Percentiles rank a stretch among this genome's conserved stretches.
These are phyloP conservation scores for Vitellaria paradoxa DNA, from an alignment of 179 eudicot species.

Conservation along the genomic window DNA sequence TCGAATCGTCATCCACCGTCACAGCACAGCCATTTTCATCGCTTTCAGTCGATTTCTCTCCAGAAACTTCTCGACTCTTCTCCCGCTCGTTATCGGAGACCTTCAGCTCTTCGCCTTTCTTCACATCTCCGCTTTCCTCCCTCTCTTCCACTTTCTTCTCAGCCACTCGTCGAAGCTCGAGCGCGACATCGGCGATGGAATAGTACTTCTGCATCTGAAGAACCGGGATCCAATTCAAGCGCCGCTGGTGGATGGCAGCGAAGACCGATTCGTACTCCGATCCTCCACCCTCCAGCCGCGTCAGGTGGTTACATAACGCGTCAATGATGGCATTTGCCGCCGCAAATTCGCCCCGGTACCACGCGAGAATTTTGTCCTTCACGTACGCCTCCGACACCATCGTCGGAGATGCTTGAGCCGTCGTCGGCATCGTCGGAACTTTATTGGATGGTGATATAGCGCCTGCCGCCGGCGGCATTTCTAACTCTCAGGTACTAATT, in stretches of 20 bases:
- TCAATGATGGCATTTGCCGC: conserved; percentile 99
- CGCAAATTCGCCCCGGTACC: conserved; percentile 93
- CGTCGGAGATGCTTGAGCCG: conserved; percentile 17
- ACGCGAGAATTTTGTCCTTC: conserved; percentile 67
- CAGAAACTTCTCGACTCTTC: conserved; percentile 20
- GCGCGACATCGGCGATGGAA: conserved; percentile 64
- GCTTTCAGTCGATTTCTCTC: conserved; percentile 1
- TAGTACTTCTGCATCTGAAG: conserved; percentile 88
- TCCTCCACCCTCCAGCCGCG: conserved; percentile 32
- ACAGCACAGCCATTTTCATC: conserved; percentile 30
- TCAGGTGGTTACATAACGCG: conserved; percentile 68
- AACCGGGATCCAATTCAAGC: conserved; percentile 91
- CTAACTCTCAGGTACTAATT: background rate
- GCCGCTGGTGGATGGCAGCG: conserved; percentile 64
- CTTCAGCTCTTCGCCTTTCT: conserved; percentile 13
- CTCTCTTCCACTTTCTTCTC: conserved; percentile 25
- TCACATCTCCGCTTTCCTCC: conserved; percentile 1
- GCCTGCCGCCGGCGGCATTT: conserved; percentile 56
- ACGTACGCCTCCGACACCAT: conserved; percentile 28
- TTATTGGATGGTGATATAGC: conserved; percentile 29
- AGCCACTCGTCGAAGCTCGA: conserved; percentile 50
- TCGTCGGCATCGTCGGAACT: conserved; percentile 21
- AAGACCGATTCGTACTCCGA: conserved; percentile 58
- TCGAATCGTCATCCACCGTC: conserved; percentile 30
- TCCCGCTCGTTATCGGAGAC: background rate